phyloP scores from a whole-genome alignment of 768 basidiomycete genomes.

The Xerocomus brunneocitrinus region DNA sequence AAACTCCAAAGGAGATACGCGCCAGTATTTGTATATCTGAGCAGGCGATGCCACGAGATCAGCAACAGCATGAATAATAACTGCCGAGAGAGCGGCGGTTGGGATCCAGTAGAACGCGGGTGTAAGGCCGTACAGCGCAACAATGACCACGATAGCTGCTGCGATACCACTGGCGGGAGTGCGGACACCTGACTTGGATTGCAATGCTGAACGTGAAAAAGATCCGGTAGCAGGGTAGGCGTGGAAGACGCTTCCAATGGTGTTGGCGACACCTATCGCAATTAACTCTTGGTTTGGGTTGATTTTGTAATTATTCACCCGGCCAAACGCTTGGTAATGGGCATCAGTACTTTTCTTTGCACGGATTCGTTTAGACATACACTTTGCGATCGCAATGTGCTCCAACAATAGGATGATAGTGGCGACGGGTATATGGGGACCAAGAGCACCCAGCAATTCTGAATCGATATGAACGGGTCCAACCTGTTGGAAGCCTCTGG shows the following conservation, averaged over 20 bases:
- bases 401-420: conserved; percentile 89
- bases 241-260: conserved; percentile 80
- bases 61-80: conserved; percentile 91
- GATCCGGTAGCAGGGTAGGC: conserved; percentile 98
- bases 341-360: conserved; percentile 7
- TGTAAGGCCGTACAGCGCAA: conserved; percentile 92
- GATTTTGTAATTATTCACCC: conserved; percentile 92
- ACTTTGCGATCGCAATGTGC: conserved; percentile 97
- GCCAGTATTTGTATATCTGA: conserved; percentile 87
- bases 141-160: conserved; percentile 83
- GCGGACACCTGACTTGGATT: conserved; percentile 95
- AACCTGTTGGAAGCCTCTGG: conserved; percentile 72
- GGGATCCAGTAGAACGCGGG: conserved; percentile 92
- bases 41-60: conserved; percentile 83
- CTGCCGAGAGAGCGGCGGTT: conserved; percentile 75
- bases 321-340: conserved; percentile 71
- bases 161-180: conserved; percentile 88
- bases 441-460: conserved; percentile 61
- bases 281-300: conserved; percentile 93
- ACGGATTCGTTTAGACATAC: conserved; percentile 37
- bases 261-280: conserved; percentile 96
- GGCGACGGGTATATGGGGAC: conserved; percentile 71
- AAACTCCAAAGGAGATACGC: conserved; percentile 89
- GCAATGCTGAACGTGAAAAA: conserved; percentile 96
- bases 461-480: conserved; percentile 41